Percentiles rank a stretch among this genome's conserved stretches.
Conservation (phyloP, 1,284 basidiomycete species). For the Nidula niveotomentosa region DNA sequence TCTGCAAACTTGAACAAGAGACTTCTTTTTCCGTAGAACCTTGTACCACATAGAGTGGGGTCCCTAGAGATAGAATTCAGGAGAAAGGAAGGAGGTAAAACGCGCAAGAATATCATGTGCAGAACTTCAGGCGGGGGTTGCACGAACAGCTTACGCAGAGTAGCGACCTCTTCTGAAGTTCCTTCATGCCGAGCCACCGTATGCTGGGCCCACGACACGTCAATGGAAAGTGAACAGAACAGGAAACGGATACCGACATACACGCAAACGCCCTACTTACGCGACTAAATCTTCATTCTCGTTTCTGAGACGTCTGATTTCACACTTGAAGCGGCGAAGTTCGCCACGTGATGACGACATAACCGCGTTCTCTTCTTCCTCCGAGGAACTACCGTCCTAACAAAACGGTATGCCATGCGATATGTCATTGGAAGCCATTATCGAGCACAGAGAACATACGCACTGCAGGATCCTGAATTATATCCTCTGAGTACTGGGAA, state of each 20-base stretch:
- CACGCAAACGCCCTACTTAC: background rate
- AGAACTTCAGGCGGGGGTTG: slow-evolving; percentile 3
- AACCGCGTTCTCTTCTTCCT: too few species aligned
- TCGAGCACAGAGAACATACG: too few species aligned
- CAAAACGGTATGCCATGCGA: too few species aligned
- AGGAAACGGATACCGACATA: background rate
- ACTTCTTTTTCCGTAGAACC: slow-evolving; percentile 7
- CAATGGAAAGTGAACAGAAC: background rate
- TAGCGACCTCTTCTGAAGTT: background rate
- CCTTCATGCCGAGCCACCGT: background rate
- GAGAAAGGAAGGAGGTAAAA: slow-evolving; percentile 4
- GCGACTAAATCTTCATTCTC: background rate
- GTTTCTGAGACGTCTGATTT: background rate
- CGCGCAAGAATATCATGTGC: slow-evolving; percentile 1
- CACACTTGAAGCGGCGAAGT: background rate
- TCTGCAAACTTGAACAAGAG: slow-evolving; percentile 11
- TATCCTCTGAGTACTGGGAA: background rate
- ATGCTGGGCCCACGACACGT: background rate
- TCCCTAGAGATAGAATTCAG: slow-evolving; percentile 7
- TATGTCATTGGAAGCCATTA: too few species aligned
- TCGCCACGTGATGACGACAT: background rate
- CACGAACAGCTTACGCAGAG: background rate
- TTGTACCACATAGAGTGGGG: slow-evolving; percentile 7
- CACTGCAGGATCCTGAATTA: too few species aligned
- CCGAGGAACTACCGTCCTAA: too few species aligned